A percentile compares a stretch with the other conserved stretches of the same genome.
Evolutionary conservation across 2,329 filamentous ascomycete species (phyloP).

Genomic region (Cladophialophora yegresii): DNA sequence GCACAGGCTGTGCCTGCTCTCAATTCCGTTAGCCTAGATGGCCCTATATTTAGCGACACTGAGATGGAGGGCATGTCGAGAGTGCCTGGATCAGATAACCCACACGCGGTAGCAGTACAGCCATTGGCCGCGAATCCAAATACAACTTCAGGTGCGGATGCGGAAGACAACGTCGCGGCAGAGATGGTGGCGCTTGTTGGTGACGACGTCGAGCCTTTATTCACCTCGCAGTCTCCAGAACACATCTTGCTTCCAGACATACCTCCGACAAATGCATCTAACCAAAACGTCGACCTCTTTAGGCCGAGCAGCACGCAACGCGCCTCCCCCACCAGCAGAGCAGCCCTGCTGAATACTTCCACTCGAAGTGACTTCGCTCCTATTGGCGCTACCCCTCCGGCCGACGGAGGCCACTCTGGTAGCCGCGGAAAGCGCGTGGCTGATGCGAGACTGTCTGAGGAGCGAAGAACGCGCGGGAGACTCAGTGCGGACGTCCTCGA

Average conservation of each 20-base stretch:
- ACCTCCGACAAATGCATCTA: neutral
- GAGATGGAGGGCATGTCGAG: neutral
- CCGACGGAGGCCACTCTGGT: neutral
- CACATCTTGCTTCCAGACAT: neutral
- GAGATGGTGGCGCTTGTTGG: neutral
- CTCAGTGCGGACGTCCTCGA: neutral
- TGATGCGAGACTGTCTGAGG: neutral
- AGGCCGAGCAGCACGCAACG: neutral
- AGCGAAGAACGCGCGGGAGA: slow-evolving; percentile 4
- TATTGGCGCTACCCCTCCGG: neutral
- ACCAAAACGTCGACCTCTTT: neutral
- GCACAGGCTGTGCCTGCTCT: neutral
- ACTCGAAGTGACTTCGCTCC: neutral
- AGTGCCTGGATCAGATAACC: neutral
- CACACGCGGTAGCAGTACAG: neutral
- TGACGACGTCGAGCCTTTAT: neutral
- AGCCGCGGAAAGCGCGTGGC: slow-evolving; percentile 3
- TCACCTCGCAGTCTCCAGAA: neutral
- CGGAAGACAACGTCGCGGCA: neutral
- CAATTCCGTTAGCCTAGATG: neutral
- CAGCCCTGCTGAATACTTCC: neutral
- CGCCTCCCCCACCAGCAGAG: neutral
- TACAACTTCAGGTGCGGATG: neutral
- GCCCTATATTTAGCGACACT: neutral
- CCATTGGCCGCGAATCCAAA: neutral